Percentiles rank a stretch among this genome's conserved stretches.
phyloP scores from a whole-genome alignment of 495 filamentous ascomycete genomes.

The Lasiosphaeriaceae sp. region DNA sequence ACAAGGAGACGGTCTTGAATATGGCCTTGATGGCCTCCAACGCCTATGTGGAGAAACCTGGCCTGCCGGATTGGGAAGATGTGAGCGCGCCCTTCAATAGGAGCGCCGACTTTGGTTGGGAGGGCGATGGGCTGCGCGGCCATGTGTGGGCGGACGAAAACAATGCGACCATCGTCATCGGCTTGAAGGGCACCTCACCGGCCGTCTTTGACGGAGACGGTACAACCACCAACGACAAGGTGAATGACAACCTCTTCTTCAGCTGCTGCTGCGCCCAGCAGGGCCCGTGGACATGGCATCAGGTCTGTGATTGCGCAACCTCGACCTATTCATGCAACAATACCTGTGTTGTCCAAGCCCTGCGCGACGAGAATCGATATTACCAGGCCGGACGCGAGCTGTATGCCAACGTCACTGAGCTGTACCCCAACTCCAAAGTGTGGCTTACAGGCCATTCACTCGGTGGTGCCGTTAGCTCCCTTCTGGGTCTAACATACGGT shows the following conservation, averaged over 20 bases:
- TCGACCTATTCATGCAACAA: conserved; percentile 83
- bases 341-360: conserved; percentile 73
- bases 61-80: conserved; percentile 76
- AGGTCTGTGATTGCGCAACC: conserved; percentile 87
- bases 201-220: conserved; percentile 94
- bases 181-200: conserved; percentile 83
- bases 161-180: conserved; percentile 86
- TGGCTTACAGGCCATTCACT: conserved; percentile 91
- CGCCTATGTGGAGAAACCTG: conserved; percentile 74
- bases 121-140: conserved; percentile 80
- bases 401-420: conserved; percentile 83
- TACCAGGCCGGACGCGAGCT: conserved; percentile 83
- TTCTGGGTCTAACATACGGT: conserved; percentile 88
- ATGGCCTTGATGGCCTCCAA: conserved; percentile 84
- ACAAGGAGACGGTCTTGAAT: conserved; percentile 78
- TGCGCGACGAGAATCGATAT: conserved; percentile 81
- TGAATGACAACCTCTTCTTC: conserved; percentile 96
- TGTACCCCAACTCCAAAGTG: conserved; percentile 81
- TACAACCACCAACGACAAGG: conserved; percentile 94
- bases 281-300: conserved; percentile 77
- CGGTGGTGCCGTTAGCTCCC: conserved; percentile 77
- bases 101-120: conserved; percentile 83
- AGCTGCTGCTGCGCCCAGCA: conserved; percentile 96
- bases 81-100: conserved; percentile 77
- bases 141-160: conserved; percentile 85